Evolutionary conservation across 192 early-diverging fungal genomes (phyloP).

Genomic region (Helicostylum pulchrum): DNA sequence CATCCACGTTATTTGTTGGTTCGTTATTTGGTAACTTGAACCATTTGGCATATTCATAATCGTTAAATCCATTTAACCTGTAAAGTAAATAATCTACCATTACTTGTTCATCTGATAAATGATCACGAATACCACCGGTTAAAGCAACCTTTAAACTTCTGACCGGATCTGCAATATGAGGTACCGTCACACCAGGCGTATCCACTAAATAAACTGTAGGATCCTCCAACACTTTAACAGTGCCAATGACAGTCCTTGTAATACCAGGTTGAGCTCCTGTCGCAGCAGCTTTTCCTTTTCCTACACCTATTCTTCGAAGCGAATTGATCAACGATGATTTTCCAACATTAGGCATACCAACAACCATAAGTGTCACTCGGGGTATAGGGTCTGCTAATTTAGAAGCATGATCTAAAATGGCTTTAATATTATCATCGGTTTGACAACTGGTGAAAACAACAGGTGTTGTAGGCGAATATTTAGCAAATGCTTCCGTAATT

Average conservation of each 20-base stretch:
- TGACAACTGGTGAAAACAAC: conserved; percentile 66
- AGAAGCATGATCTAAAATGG: conserved; percentile 66
- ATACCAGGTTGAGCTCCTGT: conserved; percentile 88
- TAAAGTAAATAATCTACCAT: conserved; percentile 92
- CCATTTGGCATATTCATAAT: conserved; percentile 43
- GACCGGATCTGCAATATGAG: conserved; percentile 78
- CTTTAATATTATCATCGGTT: conserved; percentile 56
- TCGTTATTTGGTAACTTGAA: conserved; percentile 22
- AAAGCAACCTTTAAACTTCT: conserved; percentile 87
- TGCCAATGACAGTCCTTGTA: conserved; percentile 68
- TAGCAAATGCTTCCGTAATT: conserved; percentile 22
- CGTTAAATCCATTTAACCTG: conserved; percentile 65
- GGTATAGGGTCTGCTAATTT: conserved; percentile 44
- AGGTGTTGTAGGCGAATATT: conserved; percentile 42
- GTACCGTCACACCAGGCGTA: conserved; percentile 92
- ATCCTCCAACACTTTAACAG: conserved; percentile 77
- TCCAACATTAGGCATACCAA: conserved; percentile 96
- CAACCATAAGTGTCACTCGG: conserved; percentile 68
- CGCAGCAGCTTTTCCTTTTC: conserved; percentile 76
- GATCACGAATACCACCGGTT: conserved; percentile 84
- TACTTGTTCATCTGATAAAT: conserved; percentile 73
- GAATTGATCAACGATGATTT: conserved; percentile 93
- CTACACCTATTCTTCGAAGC: conserved; percentile 71
- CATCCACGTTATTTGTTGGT: conserved; percentile 69
- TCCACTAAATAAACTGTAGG: conserved; percentile 93